Base-by-base conservation (phyloP, 2,329 filamentous ascomycete genomes). In the Neophaeococcomyces aloes region DNA sequence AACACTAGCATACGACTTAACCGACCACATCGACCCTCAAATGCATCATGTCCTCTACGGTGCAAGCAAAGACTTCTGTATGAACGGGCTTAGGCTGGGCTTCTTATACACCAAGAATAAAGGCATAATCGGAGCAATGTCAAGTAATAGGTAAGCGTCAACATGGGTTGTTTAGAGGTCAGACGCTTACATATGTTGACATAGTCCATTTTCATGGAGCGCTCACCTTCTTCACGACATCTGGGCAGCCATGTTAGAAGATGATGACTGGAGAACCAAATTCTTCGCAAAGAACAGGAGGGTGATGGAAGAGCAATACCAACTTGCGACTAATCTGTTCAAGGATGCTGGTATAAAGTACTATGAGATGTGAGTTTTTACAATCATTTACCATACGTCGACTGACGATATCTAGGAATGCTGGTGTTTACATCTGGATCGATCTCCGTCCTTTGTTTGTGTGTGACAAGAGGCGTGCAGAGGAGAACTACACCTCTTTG, bases 51-150 rank as follows among this genome's bases (percentile, higher is more conserved):
- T 51, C 14, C 46, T 51, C 11, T 53, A 51, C 25, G 49, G 44
- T 0, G 45, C 50, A 41, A 49, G 46, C 36, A 53, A 53, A 34
- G 50, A 51, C 38, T 53, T 51, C 14, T 49, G 48, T 43, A 49
- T 49, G 29, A 53, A 51, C 21, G 50, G 50, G 4, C 32, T 46
- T 11, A 41, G 50, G 3, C 40, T 51, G 19, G 50, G 74, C 1
- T 57, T 73, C 1, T 65, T 63, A 45, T 65, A 65, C 1, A 60
- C 67, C 4, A 54, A 61, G 59, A 37, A 65, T 66, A 46, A 72
- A 75, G 53, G 78, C 77, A 56, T 70, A 71, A 18, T 68, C 70
- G 15, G 74, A 73, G 29, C 75, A 74, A 0, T 56, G 75, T 11
- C 66, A 72, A 1, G 48, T 75, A 4, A 73, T 73, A 0, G 61